Base-by-base conservation (phyloP, 73 alveolate genomes). In the Durusdinium trenchii region DNA sequence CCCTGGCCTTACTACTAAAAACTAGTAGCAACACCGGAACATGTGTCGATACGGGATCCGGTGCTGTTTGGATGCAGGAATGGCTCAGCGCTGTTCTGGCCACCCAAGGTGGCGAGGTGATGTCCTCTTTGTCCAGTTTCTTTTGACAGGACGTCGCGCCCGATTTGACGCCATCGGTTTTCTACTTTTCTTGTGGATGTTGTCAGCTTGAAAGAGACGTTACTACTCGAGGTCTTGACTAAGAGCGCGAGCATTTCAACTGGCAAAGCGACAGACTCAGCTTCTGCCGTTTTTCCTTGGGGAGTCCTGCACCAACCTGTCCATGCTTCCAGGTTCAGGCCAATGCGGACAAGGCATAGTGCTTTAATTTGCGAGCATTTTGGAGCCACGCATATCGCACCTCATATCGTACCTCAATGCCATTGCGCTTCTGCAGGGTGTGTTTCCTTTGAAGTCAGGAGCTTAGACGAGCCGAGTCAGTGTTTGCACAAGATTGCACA, bases 301-400 rank as follows among this genome's bases (percentile, higher is more conserved):
- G 73, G 18, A 23, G 18, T 60, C 73, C 1, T 32, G 42, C 36
- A 43, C 28, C 14, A 42, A 76, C 42, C 10, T 16, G 42, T 0
- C 62, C n/a, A n/a, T n/a, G 64, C 45, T 14, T 1, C 36, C 9
- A 90, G 96, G 96, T 90, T 35, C 32, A 90, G 87, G 42, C 96
- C 87, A 67, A 90, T 90, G 96, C 96, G 32, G 96, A 90, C 87
- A 90, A 90, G 96, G 96, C 86, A n/a, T n/a, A n/a, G n/a, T n/a
- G n/a, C n/a, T 32, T 30, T n/a, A 30, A 23, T 71, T 23, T 23
- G 18, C 20, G 32, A 42, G 38, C 40, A 35, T 28, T 42, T 23
- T 46, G 32, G n/a, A n/a, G n/a, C n/a, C 48, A 23, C 48, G 83
- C 9, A 32, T 0, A 62, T 7, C n/a, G 10, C 40, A 2, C 6